phyloP scores from a whole-genome alignment of 75 land plant species.

The Cryptomeria japonica region DNA sequence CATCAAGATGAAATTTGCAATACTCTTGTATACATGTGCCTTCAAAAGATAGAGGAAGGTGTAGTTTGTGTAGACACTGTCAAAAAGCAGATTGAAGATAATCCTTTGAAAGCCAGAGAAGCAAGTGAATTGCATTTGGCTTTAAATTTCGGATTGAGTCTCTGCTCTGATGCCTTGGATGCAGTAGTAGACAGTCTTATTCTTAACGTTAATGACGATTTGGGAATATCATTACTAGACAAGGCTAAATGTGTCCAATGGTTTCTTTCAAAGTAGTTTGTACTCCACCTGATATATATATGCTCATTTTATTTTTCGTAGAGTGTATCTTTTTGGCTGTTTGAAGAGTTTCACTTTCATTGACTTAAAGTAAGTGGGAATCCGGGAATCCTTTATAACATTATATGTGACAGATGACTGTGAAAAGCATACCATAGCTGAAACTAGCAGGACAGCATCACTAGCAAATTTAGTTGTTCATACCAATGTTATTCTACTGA shows the following conservation, averaged over 20 bases:
- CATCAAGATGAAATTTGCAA: constrained; percentile 35
- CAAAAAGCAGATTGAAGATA: constrained; percentile 12
- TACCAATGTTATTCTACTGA: neutral
- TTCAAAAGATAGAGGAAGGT: constrained; percentile 29
- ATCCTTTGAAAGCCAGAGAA: constrained; percentile 15
- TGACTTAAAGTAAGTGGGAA: neutral
- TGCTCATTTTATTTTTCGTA: neutral
- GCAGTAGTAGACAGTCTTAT: constrained; percentile 20
- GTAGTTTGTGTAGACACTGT: neutral
- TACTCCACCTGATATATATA: neutral
- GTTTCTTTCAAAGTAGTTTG: constrained; percentile 4
- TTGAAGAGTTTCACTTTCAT: neutral
- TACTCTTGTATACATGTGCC: constrained; percentile 22
- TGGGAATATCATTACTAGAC: neutral
- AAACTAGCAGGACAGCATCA: neutral
- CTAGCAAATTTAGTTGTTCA: neutral
- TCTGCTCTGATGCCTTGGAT: constrained; percentile 18
- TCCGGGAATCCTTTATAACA: neutral
- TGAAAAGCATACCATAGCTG: neutral
- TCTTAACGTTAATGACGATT: constrained; percentile 20
- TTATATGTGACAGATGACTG: neutral
- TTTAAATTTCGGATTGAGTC: constrained; percentile 18
- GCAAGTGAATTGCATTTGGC: constrained; percentile 24
- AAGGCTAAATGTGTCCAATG: constrained; percentile 12
- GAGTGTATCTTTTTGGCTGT: neutral